Conservation (phyloP, 2,329 filamentous ascomycete genomes). For the Sarocladiaceae sp. region DNA sequence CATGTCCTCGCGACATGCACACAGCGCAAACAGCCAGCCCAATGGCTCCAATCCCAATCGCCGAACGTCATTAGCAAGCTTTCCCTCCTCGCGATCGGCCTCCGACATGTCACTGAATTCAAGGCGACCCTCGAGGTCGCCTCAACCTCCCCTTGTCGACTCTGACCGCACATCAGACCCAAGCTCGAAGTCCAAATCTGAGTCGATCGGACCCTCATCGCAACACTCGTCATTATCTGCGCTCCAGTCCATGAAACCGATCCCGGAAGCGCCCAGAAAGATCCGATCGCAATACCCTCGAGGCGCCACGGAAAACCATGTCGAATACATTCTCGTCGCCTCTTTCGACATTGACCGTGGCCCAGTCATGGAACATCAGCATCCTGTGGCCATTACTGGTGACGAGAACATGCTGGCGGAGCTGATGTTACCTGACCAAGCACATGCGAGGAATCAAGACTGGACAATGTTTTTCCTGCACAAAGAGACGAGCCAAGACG, state of each 20-base stretch:
- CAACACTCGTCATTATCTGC: constrained; percentile 55
- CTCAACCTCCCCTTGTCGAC: constrained; percentile 45
- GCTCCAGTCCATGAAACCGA: neutral
- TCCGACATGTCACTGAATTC: constrained; percentile 51
- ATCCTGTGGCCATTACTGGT: constrained; percentile 87
- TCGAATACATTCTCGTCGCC: constrained; percentile 96
- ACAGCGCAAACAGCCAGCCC: constrained; percentile 22
- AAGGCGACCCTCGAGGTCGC: constrained; percentile 45
- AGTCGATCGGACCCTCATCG: constrained; percentile 53
- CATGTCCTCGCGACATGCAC: constrained; percentile 31
- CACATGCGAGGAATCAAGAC: constrained; percentile 88
- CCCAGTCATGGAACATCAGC: constrained; percentile 97
- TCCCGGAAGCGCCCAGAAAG: constrained; percentile 31
- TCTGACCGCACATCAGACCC: constrained; percentile 52
- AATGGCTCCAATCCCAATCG: constrained; percentile 26
- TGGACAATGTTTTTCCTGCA: constrained; percentile 99
- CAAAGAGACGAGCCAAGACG: constrained; percentile 81
- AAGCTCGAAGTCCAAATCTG: constrained; percentile 53
- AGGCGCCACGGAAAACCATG: constrained; percentile 79
- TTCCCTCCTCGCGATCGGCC: constrained; percentile 52
- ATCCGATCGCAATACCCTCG: constrained; percentile 70
- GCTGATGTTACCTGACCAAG: constrained; percentile 96
- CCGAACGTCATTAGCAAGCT: constrained; percentile 57
- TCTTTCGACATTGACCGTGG: constrained; percentile 96
- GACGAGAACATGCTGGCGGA: constrained; percentile 98